Percentiles rank a stretch among this genome's conserved stretches.
phyloP scores from a whole-genome alignment of 2,329 filamentous ascomycete species.

The Hymenoscyphus occultus region DNA sequence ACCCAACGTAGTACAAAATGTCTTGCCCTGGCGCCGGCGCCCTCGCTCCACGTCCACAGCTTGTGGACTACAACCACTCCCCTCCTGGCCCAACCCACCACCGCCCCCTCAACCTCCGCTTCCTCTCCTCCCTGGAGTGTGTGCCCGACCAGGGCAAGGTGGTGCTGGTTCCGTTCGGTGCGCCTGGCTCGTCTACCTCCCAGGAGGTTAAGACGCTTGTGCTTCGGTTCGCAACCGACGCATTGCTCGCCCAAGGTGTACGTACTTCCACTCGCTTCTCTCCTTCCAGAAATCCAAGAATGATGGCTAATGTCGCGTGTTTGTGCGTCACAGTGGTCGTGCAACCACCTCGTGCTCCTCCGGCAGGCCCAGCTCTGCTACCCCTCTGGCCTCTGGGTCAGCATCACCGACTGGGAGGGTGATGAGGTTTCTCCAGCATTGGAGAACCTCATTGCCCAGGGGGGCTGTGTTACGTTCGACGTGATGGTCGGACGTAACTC shows the following conservation, averaged over 20 bases:
- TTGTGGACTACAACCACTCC: no score
- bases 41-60: no score
- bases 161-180: not conserved
- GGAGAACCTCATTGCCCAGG: no score
- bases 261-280: not conserved
- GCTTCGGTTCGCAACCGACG: not conserved
- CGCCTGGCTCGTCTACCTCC: not conserved
- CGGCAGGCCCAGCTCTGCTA: no score
- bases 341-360: not conserved
- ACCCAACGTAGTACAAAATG: no score
- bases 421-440: no score
- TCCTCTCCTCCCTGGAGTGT: not conserved
- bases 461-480: no score
- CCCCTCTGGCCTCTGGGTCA: no score
- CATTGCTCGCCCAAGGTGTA: not conserved
- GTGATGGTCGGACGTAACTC: no score
- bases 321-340: not conserved
- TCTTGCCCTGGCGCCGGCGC: no score
- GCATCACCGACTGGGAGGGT: no score
- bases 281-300: not conserved
- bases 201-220: not conserved
- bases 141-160: not conserved
- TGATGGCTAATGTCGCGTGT: not conserved
- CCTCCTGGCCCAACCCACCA: not conserved
- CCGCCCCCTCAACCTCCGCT: not conserved